Conservation (phyloP, 1,139 yeast genomes). For the Candida frijolesensis region DNA sequence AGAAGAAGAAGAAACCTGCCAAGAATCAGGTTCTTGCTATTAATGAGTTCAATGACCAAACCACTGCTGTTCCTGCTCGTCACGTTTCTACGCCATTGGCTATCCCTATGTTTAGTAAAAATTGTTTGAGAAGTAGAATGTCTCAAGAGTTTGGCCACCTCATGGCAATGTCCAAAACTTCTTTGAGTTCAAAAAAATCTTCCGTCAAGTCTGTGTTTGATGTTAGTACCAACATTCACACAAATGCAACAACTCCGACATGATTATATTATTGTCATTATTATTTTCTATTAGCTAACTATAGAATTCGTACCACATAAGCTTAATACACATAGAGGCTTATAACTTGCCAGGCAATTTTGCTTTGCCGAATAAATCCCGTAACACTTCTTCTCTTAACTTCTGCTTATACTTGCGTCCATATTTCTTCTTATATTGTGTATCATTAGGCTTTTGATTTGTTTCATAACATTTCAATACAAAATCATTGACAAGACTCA, state of each 20-base stretch:
- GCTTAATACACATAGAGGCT: neutral
- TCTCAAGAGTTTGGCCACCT: neutral
- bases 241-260: conserved; percentile 7
- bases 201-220: conserved; percentile 6
- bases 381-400: conserved; percentile 10
- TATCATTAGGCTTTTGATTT: conserved; percentile 10
- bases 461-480: conserved; percentile 9
- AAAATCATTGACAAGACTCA: conserved; percentile 13
- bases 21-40: neutral
- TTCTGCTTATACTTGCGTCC: conserved; percentile 14
- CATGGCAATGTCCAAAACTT: conserved; percentile 1
- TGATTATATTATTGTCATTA: neutral
- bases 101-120: conserved; percentile 1
- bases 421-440: conserved; percentile 9
- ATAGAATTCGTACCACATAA: neutral
- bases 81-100: conserved; percentile 11
- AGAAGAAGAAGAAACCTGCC: neutral
- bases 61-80: conserved; percentile 9
- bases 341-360: conserved; percentile 13
- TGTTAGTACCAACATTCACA: neutral
- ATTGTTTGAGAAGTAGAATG: neutral
- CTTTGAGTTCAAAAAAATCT: conserved; percentile 6
- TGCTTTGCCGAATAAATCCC: conserved; percentile 9
- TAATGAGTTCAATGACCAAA: neutral
- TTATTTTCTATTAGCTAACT: neutral